These are phyloP conservation scores for Cladobotryum mycophilum DNA, from an alignment of 2,329 filamentous ascomycete genomes.

Conservation along the genomic window DNA sequence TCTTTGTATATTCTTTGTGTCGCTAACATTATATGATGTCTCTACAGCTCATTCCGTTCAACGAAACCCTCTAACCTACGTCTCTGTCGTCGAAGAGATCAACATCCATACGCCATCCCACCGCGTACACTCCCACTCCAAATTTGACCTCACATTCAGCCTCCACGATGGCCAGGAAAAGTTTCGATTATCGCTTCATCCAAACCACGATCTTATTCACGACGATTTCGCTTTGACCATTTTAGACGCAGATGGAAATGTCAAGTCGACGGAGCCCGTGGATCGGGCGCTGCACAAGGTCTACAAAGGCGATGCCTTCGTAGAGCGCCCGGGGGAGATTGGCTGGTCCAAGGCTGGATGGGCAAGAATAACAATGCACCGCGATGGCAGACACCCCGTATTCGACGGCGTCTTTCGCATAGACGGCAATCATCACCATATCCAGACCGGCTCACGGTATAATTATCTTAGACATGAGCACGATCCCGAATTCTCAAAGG, in stretches of 20 bases:
- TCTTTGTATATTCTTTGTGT: background rate
- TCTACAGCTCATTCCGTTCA: constrained; percentile 60
- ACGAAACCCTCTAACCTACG: constrained; percentile 69
- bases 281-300: constrained; percentile 71
- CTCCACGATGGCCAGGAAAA: constrained; percentile 61
- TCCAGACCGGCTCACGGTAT: constrained; percentile 72
- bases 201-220: constrained; percentile 84
- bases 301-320: constrained; percentile 73
- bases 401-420: constrained; percentile 89
- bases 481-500: constrained; percentile 59
- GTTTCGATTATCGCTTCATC: constrained; percentile 75
- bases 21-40: background rate
- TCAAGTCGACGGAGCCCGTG: constrained; percentile 61
- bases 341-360: constrained; percentile 80
- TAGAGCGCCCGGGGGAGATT: constrained; percentile 51
- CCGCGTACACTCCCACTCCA: constrained; percentile 70
- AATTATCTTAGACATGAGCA: constrained; percentile 61
- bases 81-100: constrained; percentile 67
- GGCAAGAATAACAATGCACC: constrained; percentile 72
- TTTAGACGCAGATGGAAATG: constrained; percentile 62
- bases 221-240: constrained; percentile 69
- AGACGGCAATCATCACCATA: constrained; percentile 75
- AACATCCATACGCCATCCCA: constrained; percentile 73
- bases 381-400: constrained; percentile 70
- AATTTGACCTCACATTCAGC: constrained; percentile 79